phyloP scores from a whole-genome alignment of 2,329 filamentous ascomycete species.

The Tolypocladium album region DNA sequence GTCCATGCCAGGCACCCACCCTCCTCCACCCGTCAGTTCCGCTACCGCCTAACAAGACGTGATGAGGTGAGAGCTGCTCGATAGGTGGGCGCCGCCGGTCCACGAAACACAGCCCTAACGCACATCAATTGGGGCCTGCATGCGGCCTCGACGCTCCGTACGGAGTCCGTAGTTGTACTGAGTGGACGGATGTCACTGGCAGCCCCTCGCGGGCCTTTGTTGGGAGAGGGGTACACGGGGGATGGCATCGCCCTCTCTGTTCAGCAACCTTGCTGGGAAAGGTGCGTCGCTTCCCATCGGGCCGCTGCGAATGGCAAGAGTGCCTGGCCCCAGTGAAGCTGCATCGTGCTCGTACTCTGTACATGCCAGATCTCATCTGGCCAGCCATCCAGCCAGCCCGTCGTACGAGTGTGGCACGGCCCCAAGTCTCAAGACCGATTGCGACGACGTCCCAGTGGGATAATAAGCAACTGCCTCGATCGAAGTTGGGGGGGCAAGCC shows the following conservation, averaged over 20 bases:
- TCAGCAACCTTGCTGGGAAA: background rate
- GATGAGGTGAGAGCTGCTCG: background rate
- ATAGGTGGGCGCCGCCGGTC: no score
- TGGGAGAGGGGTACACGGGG: background rate
- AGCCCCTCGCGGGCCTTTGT: background rate
- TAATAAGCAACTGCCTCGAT: background rate
- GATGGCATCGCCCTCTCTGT: background rate
- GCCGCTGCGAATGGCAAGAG: background rate
- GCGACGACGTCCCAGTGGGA: background rate
- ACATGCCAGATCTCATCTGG: background rate
- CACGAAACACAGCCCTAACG: background rate
- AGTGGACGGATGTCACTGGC: background rate
- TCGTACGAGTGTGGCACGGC: background rate
- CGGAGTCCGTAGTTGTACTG: background rate
- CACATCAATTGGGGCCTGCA: background rate
- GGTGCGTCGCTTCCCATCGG: background rate
- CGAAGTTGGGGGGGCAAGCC: background rate
- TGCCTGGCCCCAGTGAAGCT: background rate
- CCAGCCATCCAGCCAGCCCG: background rate
- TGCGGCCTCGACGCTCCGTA: background rate
- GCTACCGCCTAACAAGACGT: background rate
- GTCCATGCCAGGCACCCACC: slow-evolving; percentile 6
- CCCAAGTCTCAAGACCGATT: background rate
- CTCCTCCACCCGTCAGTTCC: background rate
- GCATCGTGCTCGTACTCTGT: background rate